These are phyloP conservation scores for Cryptococcus sp. DNA, from an alignment of 1,284 basidiomycete genomes.

Conservation along the genomic window DNA sequence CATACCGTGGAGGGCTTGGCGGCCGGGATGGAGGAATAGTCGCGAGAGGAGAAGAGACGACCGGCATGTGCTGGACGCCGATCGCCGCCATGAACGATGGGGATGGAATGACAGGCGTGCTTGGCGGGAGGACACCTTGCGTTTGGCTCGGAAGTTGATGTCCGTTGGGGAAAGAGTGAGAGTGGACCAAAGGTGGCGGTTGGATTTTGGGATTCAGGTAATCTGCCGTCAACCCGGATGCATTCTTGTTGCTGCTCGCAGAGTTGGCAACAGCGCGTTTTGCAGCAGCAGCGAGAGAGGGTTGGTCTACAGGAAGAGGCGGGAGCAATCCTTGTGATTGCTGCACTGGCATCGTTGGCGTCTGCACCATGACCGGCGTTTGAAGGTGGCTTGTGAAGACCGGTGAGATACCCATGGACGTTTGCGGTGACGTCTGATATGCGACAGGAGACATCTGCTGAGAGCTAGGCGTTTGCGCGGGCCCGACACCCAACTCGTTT, in stretches of 20 bases:
- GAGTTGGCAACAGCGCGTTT: too few relatives aligned
- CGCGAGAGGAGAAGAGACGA: slow-evolving; percentile 46
- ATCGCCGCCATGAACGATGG: slow-evolving; percentile 32
- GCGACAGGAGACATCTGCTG: slow-evolving; percentile 35
- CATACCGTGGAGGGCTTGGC: slow-evolving; percentile 33
- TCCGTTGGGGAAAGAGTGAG: slow-evolving; percentile 52
- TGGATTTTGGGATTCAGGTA: slow-evolving; percentile 8
- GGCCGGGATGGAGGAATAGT: slow-evolving; percentile 41
- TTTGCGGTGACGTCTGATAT: slow-evolving; percentile 15
- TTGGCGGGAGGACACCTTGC: slow-evolving; percentile 22
- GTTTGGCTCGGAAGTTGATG: slow-evolving; percentile 48
- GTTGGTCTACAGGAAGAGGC: slow-evolving; percentile 33
- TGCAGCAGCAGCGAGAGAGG: neutral
- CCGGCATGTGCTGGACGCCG: slow-evolving; percentile 40
- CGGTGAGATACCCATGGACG: slow-evolving; percentile 1
- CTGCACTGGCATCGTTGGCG: slow-evolving; percentile 6
- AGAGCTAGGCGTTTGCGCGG: slow-evolving; percentile 31
- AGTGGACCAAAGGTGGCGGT: slow-evolving; percentile 47
- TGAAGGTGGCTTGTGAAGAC: slow-evolving; percentile 6
- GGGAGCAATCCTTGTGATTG: slow-evolving; percentile 28
- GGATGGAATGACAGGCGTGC: slow-evolving; percentile 32
- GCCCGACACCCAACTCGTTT: slow-evolving; percentile 42
- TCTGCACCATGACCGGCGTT: slow-evolving; percentile 8
- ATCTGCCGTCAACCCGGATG: slow-evolving; percentile 1
- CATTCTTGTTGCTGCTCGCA: too few relatives aligned